Base-by-base conservation (phyloP, 495 filamentous ascomycete species). In the Podospora bellae-mahoneyi region DNA sequence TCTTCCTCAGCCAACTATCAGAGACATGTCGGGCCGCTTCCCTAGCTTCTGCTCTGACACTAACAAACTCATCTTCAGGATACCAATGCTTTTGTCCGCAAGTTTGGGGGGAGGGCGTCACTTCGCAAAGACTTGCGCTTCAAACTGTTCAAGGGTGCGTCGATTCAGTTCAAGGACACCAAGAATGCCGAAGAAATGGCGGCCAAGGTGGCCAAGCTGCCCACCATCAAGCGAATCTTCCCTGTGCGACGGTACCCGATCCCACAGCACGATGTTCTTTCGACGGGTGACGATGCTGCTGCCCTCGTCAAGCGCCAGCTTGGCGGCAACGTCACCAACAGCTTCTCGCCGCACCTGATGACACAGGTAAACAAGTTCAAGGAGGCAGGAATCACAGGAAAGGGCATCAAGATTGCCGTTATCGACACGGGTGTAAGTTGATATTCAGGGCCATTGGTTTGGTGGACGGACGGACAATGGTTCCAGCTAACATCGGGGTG, bases 281-380 rank as follows among this genome's bases (percentile, higher is more conserved):
- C 78, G 71, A 79, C 78, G 2, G 80, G 80, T 56, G 69, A 69
- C 58, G 75, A 64, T 56, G 76, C 60, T 56, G 72, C 72, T 9
- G 70, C 74, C n/a, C 54, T 77, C 48, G 66, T 77, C 9, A 78
- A 77, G 74, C 68, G 75, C 65, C 61, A 79, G 68, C 70, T 73
- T 65, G 66, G 69, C 32, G 72, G 67, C 68, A 74, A 79, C 19
- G 80, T 81, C 67, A 76, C 74, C 20, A 79, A 83, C 68, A 76
- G 73, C 20, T 84, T 81, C 70, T 69, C 72, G 10, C 73, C 82
- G 0, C 82, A 84, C 39, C 63, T 81, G 54, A 82, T 82, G 80
- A 83, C 81, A 32, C 81, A 84, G 70, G 80, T 84, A 53, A 79
- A 83, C 73, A 79, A 79, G 77, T 78, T 84, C 64, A 76, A 73